These are phyloP conservation scores for Rhododendron kiyosumense DNA, from an alignment of 148 eudicot species.

Conservation along the genomic window DNA sequence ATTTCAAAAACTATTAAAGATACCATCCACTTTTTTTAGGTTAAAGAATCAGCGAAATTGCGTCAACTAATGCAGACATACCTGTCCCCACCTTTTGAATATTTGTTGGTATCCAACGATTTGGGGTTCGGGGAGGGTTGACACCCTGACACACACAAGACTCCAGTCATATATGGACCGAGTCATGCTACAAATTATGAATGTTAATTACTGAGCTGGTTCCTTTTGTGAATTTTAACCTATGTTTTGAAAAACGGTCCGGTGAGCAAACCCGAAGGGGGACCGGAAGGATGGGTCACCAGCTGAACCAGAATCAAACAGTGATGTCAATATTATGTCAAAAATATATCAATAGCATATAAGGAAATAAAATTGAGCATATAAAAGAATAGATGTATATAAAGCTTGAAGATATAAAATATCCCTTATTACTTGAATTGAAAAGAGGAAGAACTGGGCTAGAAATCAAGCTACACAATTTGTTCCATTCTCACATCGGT, in stretches of 20 bases:
- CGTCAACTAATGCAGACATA: constrained; percentile 6
- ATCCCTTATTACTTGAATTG: not conserved
- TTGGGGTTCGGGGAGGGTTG: not conserved
- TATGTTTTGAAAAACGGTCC: not conserved
- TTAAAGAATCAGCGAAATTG: constrained; percentile 80
- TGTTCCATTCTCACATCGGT: not conserved
- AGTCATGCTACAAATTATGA: not conserved
- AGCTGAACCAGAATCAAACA: not conserved
- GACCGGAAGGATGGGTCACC: not conserved
- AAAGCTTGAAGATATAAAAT: not conserved
- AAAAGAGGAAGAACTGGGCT: not conserved
- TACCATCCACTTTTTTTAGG: constrained; percentile 34
- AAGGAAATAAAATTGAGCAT: too few species aligned
- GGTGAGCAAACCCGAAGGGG: not conserved
- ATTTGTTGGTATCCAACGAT: not conserved
- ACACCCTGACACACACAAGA: not conserved
- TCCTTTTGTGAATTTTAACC: not conserved
- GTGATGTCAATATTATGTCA: not conserved
- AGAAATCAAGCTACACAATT: not conserved
- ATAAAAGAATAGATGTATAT: too few species aligned
- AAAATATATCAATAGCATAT: not conserved
- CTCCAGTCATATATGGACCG: not conserved
- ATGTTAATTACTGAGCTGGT: not conserved
- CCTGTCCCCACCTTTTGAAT: not conserved
- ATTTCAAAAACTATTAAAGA: not conserved